Evolutionary conservation across 2,329 filamentous ascomycete species (phyloP).

Genomic region (Colletotrichum cordylinicola): DNA sequence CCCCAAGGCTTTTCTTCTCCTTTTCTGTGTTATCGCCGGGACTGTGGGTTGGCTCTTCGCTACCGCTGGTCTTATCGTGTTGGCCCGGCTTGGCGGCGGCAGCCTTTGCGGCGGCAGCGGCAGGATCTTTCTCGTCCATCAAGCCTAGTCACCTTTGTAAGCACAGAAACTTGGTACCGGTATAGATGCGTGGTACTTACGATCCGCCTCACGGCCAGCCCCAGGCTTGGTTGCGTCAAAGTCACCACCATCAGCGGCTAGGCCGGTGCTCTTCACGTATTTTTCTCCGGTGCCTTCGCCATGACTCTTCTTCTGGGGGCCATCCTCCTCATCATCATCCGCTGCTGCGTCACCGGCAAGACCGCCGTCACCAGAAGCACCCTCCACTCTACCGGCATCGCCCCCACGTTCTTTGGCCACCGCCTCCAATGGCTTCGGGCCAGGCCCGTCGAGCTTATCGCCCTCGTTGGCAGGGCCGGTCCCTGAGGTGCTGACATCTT

Average conservation of each 20-base stretch:
- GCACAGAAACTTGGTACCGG: not conserved
- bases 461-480: conserved; percentile 36
- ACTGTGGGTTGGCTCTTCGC: conserved; percentile 16
- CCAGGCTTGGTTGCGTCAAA: conserved; percentile 70
- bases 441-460: conserved; percentile 44
- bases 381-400: conserved; percentile 30
- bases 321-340: conserved; percentile 23
- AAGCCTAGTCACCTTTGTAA: conserved; percentile 46
- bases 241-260: conserved; percentile 69
- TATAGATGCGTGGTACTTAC: conserved; percentile 46
- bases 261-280: conserved; percentile 62
- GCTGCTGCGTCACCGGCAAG: conserved; percentile 14
- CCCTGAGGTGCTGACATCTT: conserved; percentile 37
- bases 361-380: conserved; percentile 15
- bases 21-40: conserved; percentile 25
- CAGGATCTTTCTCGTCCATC: conserved; percentile 53
- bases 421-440: conserved; percentile 46
- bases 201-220: conserved; percentile 70
- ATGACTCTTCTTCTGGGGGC: conserved; percentile 1
- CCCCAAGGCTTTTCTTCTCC: conserved; percentile 59
- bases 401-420: conserved; percentile 39
- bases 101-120: conserved; percentile 8
- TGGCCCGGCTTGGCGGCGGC: conserved; percentile 23
- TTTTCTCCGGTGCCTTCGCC: conserved; percentile 59
- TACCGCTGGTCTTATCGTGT: conserved; percentile 26